Percentiles rank a stretch among this genome's conserved stretches.
These are phyloP conservation scores for Aspergillus ochraceus DNA, from an alignment of 2,329 filamentous ascomycete species.

Conservation along the genomic window DNA sequence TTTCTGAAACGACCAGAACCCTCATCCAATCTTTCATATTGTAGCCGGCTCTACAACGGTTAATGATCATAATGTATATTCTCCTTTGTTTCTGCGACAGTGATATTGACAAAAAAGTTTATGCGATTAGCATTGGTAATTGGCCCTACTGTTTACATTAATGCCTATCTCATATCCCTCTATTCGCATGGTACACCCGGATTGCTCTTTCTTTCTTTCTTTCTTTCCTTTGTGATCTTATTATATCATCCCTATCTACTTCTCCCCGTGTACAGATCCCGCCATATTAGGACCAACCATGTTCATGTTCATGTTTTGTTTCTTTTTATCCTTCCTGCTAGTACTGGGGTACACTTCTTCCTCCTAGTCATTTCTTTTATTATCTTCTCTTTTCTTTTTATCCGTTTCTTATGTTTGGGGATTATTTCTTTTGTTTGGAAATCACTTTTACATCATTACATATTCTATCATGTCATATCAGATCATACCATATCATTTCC, in stretches of 20 bases:
- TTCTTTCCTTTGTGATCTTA: slow-evolving; percentile 6
- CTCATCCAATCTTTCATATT: slow-evolving; percentile 10
- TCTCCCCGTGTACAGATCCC: neutral
- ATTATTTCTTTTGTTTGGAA: too few relatives aligned
- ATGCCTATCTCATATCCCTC: neutral
- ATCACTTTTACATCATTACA: too few relatives aligned
- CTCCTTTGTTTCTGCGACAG: slow-evolving; percentile 16
- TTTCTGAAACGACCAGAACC: neutral
- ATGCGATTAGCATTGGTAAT: neutral
- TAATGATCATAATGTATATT: slow-evolving; percentile 22
- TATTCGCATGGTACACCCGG: neutral
- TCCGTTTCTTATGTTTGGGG: too few relatives aligned
- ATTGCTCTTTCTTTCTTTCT: neutral
- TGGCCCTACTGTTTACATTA: neutral
- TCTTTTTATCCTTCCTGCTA: neutral
- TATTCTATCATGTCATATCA: too few relatives aligned
- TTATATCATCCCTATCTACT: neutral
- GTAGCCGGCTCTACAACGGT: slow-evolving; percentile 23
- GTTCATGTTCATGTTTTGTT: too few relatives aligned
- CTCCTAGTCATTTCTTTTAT: neutral
- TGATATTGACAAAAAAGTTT: neutral
- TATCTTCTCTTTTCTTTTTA: neutral
- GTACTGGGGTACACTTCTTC: slow-evolving; percentile 2
- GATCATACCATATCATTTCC: too few relatives aligned
- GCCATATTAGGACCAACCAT: too few relatives aligned